A percentile compares a stretch with the other conserved stretches of the same genome.
Conservation (phyloP, 192 early-diverging fungal genomes). For the Podila epicladia region DNA sequence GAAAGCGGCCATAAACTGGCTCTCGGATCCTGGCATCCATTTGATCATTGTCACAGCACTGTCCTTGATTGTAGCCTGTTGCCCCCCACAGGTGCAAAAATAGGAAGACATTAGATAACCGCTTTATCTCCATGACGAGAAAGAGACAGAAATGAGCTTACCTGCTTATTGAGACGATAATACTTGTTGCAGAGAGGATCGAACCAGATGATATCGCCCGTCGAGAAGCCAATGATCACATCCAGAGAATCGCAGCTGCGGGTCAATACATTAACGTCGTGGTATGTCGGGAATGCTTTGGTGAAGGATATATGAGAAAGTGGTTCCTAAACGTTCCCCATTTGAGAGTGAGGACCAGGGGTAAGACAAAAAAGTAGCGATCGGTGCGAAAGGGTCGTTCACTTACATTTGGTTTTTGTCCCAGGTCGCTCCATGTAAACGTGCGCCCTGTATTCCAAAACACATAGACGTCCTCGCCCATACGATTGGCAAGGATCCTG, state of each 20-base stretch:
- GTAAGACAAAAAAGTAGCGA: too few relatives aligned
- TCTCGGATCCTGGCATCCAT: conserved; percentile 92
- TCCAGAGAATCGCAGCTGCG: conserved; percentile 78
- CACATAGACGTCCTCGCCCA: conserved; percentile 71
- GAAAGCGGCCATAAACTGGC: conserved; percentile 84
- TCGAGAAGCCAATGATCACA: conserved; percentile 82
- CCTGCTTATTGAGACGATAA: conserved; percentile 83
- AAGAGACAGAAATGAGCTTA: conserved; percentile 12
- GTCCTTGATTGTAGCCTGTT: conserved; percentile 56
- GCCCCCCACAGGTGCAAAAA: too few relatives aligned
- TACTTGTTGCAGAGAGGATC: conserved; percentile 91
- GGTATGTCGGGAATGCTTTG: conserved; percentile 81
- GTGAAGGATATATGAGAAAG: conserved; percentile 82
- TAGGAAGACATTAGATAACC: too few relatives aligned
- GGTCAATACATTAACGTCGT: conserved; percentile 87
- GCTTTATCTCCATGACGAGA: too few relatives aligned
- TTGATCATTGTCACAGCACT: conserved; percentile 80
- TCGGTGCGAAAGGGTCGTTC: too few relatives aligned
- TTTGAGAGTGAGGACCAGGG: not conserved
- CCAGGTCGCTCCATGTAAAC: conserved; percentile 78
- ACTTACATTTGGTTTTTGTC: conserved; percentile 66
- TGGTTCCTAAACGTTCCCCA: conserved; percentile 65
- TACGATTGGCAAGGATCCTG: conserved; percentile 63
- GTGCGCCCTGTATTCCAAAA: conserved; percentile 79
- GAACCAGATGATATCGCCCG: conserved; percentile 87